phyloP scores from a whole-genome alignment of 495 filamentous ascomycete genomes.

The Pyrenula massariospora region DNA sequence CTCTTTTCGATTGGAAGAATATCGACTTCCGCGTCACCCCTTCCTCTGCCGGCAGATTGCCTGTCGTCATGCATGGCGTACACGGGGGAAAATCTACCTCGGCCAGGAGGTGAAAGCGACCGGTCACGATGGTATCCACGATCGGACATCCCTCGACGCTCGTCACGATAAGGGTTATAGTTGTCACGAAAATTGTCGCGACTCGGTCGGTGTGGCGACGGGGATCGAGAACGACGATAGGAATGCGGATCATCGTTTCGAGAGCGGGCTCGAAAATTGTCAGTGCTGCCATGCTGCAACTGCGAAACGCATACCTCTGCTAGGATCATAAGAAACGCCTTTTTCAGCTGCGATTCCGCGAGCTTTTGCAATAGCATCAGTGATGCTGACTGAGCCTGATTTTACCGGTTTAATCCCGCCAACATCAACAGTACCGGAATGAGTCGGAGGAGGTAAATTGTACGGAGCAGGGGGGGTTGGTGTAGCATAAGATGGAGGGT shows the following conservation, averaged over 20 bases:
- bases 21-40: constrained; percentile 52
- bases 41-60: constrained; percentile 35
- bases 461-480: constrained; percentile 33
- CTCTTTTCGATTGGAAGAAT: constrained; percentile 65
- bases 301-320: constrained; percentile 10
- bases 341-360: constrained; percentile 61
- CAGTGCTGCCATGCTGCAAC: neutral
- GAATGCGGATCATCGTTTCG: constrained; percentile 18
- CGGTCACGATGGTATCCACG: constrained; percentile 50
- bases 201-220: constrained; percentile 41
- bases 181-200: constrained; percentile 56
- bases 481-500: constrained; percentile 14
- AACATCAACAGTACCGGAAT: constrained; percentile 59
- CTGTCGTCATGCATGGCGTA: constrained; percentile 31
- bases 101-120: constrained; percentile 47
- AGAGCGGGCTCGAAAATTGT: constrained; percentile 5
- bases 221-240: constrained; percentile 49
- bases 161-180: constrained; percentile 65
- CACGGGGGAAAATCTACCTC: constrained; percentile 34
- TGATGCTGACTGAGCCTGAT: constrained; percentile 60
- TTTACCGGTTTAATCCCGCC: constrained; percentile 61
- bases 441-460: constrained; percentile 53
- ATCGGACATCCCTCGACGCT: constrained; percentile 50
- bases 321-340: constrained; percentile 36
- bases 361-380: constrained; percentile 63